Percentiles rank a stretch among this genome's conserved stretches.
phyloP scores from a whole-genome alignment of 2,329 filamentous ascomycete species.

The Pezicula rhizophila region DNA sequence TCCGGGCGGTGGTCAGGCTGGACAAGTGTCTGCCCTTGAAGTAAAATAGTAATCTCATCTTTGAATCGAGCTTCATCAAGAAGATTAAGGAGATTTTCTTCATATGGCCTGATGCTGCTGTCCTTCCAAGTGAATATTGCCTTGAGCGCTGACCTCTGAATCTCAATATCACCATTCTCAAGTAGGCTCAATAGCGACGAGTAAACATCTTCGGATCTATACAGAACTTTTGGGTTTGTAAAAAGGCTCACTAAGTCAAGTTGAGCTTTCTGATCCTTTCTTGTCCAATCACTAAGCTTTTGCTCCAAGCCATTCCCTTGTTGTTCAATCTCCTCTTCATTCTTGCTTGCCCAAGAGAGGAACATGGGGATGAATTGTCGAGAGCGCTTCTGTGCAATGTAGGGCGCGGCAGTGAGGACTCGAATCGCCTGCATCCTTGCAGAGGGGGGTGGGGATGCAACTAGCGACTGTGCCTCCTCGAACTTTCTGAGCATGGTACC shows the following conservation, averaged over 20 bases:
- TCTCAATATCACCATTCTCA: conserved; percentile 81
- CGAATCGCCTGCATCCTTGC: conserved; percentile 74
- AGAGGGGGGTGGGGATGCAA: conserved; percentile 44
- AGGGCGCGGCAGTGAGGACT: conserved; percentile 67
- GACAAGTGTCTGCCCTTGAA: conserved; percentile 70
- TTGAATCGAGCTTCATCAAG: conserved; percentile 88
- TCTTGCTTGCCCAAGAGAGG: conserved; percentile 66
- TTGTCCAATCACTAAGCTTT: conserved; percentile 52
- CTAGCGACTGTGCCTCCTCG: conserved; percentile 53
- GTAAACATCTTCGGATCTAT: conserved; percentile 70
- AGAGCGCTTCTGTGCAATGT: conserved; percentile 78
- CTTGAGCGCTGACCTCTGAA: conserved; percentile 80
- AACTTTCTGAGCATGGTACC: conserved; percentile 59
- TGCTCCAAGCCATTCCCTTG: conserved; percentile 20
- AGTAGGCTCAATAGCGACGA: conserved; percentile 68
- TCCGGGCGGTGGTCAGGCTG: conserved; percentile 64
- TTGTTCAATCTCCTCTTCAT: conserved; percentile 28
- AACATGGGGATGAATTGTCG: conserved; percentile 81
- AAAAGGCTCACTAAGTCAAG: conserved; percentile 80
- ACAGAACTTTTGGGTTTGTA: conserved; percentile 78
- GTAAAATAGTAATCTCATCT: conserved; percentile 85
- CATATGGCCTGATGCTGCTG: conserved; percentile 66
- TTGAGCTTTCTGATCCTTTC: conserved; percentile 78
- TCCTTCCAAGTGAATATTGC: conserved; percentile 87
- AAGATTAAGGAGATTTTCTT: conserved; percentile 79